Percentiles rank a stretch among this genome's conserved stretches.
Evolutionary conservation across 306 rosid genomes (phyloP).

Genomic region (Adenanthera pavonina): DNA sequence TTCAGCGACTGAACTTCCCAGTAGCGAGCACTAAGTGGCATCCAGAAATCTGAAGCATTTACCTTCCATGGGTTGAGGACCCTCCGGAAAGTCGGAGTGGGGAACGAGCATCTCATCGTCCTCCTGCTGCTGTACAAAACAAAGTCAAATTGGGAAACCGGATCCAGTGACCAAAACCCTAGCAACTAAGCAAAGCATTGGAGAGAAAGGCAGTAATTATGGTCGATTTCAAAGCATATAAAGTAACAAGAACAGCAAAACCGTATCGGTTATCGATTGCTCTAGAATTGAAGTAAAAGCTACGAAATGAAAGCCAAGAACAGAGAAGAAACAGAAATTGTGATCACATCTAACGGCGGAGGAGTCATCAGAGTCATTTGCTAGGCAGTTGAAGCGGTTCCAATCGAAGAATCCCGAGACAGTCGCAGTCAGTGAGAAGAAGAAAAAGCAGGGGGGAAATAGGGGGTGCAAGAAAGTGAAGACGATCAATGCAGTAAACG

Average conservation of each 20-base stretch:
- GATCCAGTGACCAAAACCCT: constrained; percentile 48
- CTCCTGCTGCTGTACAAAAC: constrained; percentile 43
- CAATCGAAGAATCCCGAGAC: constrained; percentile 22
- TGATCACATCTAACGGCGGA: constrained; percentile 57
- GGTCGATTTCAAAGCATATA: constrained; percentile 26
- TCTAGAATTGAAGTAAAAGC: constrained; percentile 12
- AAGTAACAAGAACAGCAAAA: background rate
- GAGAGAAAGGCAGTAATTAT: background rate
- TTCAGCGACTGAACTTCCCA: background rate
- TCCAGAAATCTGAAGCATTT: background rate
- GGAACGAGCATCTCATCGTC: constrained; percentile 65
- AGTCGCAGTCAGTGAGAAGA: background rate
- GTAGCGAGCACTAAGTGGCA: background rate
- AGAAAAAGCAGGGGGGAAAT: background rate
- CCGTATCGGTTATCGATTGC: constrained; percentile 30
- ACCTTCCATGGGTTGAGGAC: constrained; percentile 73
- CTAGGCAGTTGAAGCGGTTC: constrained; percentile 34
- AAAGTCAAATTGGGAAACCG: constrained; percentile 36
- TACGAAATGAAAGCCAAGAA: background rate
- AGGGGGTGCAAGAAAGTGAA: background rate
- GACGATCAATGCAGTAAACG: constrained; percentile 15
- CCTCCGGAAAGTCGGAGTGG: constrained; percentile 44
- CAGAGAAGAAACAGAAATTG: constrained; percentile 7
- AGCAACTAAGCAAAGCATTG: constrained; percentile 29
- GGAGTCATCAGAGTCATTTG: constrained; percentile 58